These are phyloP conservation scores for Fusarium bulbicola DNA, from an alignment of 2,329 filamentous ascomycete species.

Conservation along the genomic window DNA sequence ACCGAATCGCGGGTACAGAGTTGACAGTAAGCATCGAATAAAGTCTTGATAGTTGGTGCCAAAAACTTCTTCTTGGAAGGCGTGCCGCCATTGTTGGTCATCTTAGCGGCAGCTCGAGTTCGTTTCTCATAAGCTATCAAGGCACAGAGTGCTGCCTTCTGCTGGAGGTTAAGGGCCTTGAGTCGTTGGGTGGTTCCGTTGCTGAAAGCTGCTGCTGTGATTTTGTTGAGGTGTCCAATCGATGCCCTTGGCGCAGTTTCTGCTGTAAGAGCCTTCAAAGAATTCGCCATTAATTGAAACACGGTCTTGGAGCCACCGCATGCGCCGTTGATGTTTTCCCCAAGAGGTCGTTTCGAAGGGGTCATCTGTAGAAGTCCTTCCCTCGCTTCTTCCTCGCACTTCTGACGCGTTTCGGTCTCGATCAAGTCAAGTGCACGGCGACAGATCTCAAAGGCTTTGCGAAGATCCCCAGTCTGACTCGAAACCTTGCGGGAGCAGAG, in stretches of 20 bases:
- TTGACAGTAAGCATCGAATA: constrained; percentile 84
- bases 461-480: constrained; percentile 90
- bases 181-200: constrained; percentile 88
- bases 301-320: constrained; percentile 53
- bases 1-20: constrained; percentile 90
- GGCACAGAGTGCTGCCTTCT: constrained; percentile 93
- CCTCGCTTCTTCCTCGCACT: constrained; percentile 70
- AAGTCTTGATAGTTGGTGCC: constrained; percentile 82
- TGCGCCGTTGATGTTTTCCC: constrained; percentile 80
- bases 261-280: constrained; percentile 71
- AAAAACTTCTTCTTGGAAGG: constrained; percentile 68
- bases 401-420: constrained; percentile 82
- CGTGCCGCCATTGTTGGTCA: constrained; percentile 53
- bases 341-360: constrained; percentile 79
- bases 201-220: constrained; percentile 89
- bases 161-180: constrained; percentile 89
- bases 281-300: constrained; percentile 59
- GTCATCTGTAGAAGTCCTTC: constrained; percentile 67
- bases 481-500: constrained; percentile 95
- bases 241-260: constrained; percentile 87
- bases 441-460: constrained; percentile 95
- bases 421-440: constrained; percentile 88
- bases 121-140: constrained; percentile 87
- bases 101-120: constrained; percentile 62
- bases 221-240: constrained; percentile 89